These are phyloP conservation scores for Cucurbita maxima DNA, from an alignment of 306 rosid genomes.

Conservation along the genomic window DNA sequence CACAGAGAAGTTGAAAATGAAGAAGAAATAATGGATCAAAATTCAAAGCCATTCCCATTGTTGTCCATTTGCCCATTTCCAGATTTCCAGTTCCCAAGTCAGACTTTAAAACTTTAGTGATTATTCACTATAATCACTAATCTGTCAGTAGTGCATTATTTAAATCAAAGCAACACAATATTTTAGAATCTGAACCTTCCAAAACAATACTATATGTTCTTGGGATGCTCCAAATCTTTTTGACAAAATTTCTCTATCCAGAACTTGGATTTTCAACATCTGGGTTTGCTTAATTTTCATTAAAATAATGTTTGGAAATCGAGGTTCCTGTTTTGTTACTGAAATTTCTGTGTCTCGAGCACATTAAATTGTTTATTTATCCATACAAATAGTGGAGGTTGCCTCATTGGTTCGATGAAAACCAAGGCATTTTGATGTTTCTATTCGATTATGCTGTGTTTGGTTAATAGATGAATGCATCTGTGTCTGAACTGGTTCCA, in stretches of 20 bases:
- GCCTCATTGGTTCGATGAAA: conserved; percentile 20
- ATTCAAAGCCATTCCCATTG: background rate
- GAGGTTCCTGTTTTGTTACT: background rate
- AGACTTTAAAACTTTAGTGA: background rate
- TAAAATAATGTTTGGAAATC: conserved; percentile 3
- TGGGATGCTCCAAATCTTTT: conserved; percentile 3
- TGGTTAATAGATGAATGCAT: background rate
- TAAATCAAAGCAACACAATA: background rate
- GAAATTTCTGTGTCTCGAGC: conserved; percentile 14
- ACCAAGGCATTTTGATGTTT: conserved; percentile 42
- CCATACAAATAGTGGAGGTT: conserved; percentile 10
- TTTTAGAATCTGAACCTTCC: conserved; percentile 12
- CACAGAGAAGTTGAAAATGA: background rate
- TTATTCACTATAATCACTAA: conserved; percentile 7
- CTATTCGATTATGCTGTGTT: conserved; percentile 29
- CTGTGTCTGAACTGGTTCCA: conserved; percentile 55
- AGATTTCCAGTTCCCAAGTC: background rate
- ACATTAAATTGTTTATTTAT: conserved; percentile 2
- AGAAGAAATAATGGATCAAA: background rate
- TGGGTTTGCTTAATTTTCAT: conserved; percentile 5
- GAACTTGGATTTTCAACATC: conserved; percentile 3
- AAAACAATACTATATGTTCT: background rate
- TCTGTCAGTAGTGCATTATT: conserved; percentile 1
- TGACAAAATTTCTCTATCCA: background rate
- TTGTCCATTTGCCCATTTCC: background rate